Evolutionary conservation across 1,139 yeast genomes (phyloP).

Genomic region (Kluyveromyces sp.): DNA sequence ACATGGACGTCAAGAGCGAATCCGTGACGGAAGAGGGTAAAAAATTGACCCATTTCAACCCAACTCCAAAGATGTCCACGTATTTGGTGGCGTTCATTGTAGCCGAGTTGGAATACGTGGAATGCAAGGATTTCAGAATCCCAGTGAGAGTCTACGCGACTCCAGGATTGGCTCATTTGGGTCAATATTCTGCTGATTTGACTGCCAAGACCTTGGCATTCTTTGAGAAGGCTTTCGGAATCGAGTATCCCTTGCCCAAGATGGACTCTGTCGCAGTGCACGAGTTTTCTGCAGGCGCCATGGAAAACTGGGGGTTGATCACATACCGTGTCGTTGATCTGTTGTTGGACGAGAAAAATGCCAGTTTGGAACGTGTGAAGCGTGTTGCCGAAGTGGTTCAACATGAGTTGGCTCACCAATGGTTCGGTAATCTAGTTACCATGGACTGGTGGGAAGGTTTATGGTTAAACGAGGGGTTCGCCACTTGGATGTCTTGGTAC

Average conservation of each 20-base stretch:
- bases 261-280: constrained; percentile 79
- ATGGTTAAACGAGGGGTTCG: constrained; percentile 89
- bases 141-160: constrained; percentile 82
- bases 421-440: constrained; percentile 89
- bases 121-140: constrained; percentile 55
- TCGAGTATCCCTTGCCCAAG: constrained; percentile 74
- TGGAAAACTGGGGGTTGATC: constrained; percentile 89
- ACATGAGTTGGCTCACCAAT: constrained; percentile 88
- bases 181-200: constrained; percentile 61
- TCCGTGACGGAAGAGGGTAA: constrained; percentile 41
- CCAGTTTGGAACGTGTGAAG: constrained; percentile 62
- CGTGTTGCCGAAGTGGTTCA: constrained; percentile 83
- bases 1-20: constrained; percentile 54
- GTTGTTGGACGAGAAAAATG: constrained; percentile 57
- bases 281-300: constrained; percentile 79
- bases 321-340: constrained; percentile 78
- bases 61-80: constrained; percentile 75
- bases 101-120: constrained; percentile 73
- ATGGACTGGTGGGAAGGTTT: constrained; percentile 96
- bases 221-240: constrained; percentile 63
- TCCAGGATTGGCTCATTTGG: constrained; percentile 60
- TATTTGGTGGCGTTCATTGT: constrained; percentile 76
- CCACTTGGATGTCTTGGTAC: constrained; percentile 84
- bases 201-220: constrained; percentile 71
- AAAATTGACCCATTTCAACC: constrained; percentile 48